Evolutionary conservation across 805 yeast genomes (phyloP), one percentile per base, ranked within the genome.

Genomic region (Gaillardinia entomophila): DNA sequence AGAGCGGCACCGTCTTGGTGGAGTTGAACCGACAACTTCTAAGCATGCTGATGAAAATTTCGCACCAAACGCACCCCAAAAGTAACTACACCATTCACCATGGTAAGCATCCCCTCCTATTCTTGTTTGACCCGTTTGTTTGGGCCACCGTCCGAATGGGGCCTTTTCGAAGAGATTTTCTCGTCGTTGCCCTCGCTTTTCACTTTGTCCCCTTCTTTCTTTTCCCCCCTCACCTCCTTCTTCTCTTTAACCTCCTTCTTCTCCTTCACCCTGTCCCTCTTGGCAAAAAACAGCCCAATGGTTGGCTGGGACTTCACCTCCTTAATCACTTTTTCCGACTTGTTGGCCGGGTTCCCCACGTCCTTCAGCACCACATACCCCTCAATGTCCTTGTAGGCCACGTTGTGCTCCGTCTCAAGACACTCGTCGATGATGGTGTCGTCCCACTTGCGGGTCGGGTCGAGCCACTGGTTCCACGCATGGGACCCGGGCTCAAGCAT

Each of bases 401-500:
- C 40, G 32, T 56, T 60, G 2, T 49, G 38, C 2, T 37, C 41
- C 1, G 66, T 49, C 20, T 65, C 58, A 32, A 82, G 53, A 10
- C 67, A 46, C 2, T 54, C 45, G 1, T 63, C 63, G 15, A 61
- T 33, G 14, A 78, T 39, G 1, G 60, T 53, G 3, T 55, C 55
- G 35, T 53, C 45, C 71, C 77, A 70, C 12, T 53, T 51, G 0
- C 41, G 35, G 0, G 41, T 36, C 0, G 75, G 68, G 33, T 73
- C 62, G 23, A 87, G 54, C 96, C 96, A 89, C 3, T 50, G 45
- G 4, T 68, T 51, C 73, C 89, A 77, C 26, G 68, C 73, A n/a
- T 60, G 43, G 0, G 77, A 56, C 0, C 73, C 77, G 0, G 86
- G 84, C 18, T 62, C 68, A 4, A 87, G 35, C 11, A 86, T 68